Percentiles rank a stretch among this genome's conserved stretches.
Evolutionary conservation across 2,329 filamentous ascomycete genomes (phyloP).

Genomic region (Aspergillus costaricaensis): DNA sequence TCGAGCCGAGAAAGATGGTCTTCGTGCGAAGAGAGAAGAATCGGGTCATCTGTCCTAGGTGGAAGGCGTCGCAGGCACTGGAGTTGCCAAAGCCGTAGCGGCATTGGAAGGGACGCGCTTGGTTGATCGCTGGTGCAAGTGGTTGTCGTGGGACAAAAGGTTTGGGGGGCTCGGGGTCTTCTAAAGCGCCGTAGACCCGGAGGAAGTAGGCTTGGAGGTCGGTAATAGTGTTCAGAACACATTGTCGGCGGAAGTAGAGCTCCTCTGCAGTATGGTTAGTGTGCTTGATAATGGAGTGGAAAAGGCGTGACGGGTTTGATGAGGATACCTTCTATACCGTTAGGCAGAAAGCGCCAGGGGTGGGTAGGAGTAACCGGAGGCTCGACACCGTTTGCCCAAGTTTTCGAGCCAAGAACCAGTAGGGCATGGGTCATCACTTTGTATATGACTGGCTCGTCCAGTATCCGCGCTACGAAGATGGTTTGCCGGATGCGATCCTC

Average conservation of each 20-base stretch:
- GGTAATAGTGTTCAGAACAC: constrained; percentile 44
- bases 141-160: constrained; percentile 10
- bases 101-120: constrained; percentile 40
- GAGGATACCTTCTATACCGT: constrained; percentile 44
- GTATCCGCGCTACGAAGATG: constrained; percentile 39
- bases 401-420: constrained; percentile 39
- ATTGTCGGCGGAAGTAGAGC: constrained; percentile 44
- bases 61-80: constrained; percentile 47
- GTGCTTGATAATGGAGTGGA: not conserved
- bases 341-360: constrained; percentile 41
- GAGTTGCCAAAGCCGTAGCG: constrained; percentile 45
- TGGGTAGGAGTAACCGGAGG: constrained; percentile 21
- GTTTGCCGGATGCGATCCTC: constrained; percentile 44
- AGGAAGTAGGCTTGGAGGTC: constrained; percentile 47
- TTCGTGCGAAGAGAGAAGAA: constrained; percentile 46
- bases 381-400: constrained; percentile 37
- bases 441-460: constrained; percentile 31
- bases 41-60: constrained; percentile 47
- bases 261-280: constrained; percentile 37
- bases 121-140: constrained; percentile 21
- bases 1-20: constrained; percentile 46
- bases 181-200: constrained; percentile 42
- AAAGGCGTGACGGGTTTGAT: not conserved
- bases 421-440: constrained; percentile 38
- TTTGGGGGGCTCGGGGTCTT: constrained; percentile 26